Evolutionary conservation across 306 rosid genomes (phyloP), one percentile per base, ranked within the genome.

Genomic region (Rosa multiflora): DNA sequence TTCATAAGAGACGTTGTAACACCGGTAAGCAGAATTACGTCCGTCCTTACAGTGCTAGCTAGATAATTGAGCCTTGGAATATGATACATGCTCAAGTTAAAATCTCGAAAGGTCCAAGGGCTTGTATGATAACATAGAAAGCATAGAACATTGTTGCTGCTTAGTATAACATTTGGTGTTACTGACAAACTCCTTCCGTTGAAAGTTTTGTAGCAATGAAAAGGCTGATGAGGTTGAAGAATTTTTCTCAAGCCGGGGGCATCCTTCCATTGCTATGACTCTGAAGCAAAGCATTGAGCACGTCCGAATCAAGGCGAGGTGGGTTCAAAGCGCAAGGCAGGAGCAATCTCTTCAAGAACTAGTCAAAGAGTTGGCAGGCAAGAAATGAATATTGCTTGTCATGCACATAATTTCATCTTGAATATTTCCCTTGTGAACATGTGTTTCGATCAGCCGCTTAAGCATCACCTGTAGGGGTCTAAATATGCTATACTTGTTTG

Each of bases 281-380:
- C 59, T 88, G 86, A 80, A 84, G 83, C 68, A 62, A 58, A 80
- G 89, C 87, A 77, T 88, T 17, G 97, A 87, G 78, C 78, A 80
- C 75, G 81, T 85, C 82, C 84, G 90, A n/a, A 86, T 82, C 86
- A 88, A 88, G 82, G 91, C 88, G 2, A 92, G 89, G 84, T 92
- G 94, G 97, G 77, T 74, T 53, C 75, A 86, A 44, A 74, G 77
- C 64, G 77, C 75, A 53, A 86, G 78, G 85, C 78, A 83, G 70
- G 93, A 88, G 32, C 85, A 78, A 13, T 72, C 85, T 70, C 83
- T 89, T 10, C 80, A 64, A 55, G 84, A 80, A 62, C 73, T 78
- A 29, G 72, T 86, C 80, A 85, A 74, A 56, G 86, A 86, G 14
- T 75, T 88, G 55, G 85, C 86, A 43, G 61, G 51, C 67, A 72